Evolutionary conservation across 2,329 filamentous ascomycete genomes (phyloP), one percentile per base, ranked within the genome.

Genomic region (Calonectria montana): DNA sequence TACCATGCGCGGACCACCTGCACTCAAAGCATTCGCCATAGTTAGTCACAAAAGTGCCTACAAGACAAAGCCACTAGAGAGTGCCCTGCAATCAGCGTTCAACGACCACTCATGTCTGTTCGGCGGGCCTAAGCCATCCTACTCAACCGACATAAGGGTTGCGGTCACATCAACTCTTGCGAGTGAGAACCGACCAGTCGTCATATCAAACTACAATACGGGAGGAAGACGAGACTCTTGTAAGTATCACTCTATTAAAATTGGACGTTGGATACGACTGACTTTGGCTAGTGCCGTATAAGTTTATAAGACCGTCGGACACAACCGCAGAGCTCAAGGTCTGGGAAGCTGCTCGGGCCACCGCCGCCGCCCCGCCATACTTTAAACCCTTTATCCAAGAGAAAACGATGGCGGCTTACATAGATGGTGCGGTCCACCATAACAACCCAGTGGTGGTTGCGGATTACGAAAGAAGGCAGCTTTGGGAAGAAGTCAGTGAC

Each of bases 301-400:
- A 47, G n/a, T 69, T 69, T 27, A 31, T 69, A 21, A 69, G 67
- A n/a, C 35, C 59, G 1, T 43, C 31, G 5, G 67, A 65, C 29
- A 53, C 61, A 13, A n/a, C 27, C 4, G 47, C 23, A 4, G 67
- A 65, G 12, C 43, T 70, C 37, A 70, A 62, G 37, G 29, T 65
- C 23, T 69, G 70, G 70, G 70, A 72, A 43, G 70, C 70, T 43
- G 70, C 70, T 21, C 45, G 68, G n/a, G 68, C 68, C 10, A 70
- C 68, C 16, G 35, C 63, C 3, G 68, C 68, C 15, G 59, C 70
- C n/a, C 65, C 70, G 3, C 48, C 59, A 6, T 72, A 69, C 35
- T 72, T 72, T 31, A 65, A 65, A 43, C 43, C 67, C 5, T 69
- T 69, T 15, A 18, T 70, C 27, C 61, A 70, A 29, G 25, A 37